Conservation (phyloP, 345 rosid genomes). For the Schrenkiella parvula region DNA sequence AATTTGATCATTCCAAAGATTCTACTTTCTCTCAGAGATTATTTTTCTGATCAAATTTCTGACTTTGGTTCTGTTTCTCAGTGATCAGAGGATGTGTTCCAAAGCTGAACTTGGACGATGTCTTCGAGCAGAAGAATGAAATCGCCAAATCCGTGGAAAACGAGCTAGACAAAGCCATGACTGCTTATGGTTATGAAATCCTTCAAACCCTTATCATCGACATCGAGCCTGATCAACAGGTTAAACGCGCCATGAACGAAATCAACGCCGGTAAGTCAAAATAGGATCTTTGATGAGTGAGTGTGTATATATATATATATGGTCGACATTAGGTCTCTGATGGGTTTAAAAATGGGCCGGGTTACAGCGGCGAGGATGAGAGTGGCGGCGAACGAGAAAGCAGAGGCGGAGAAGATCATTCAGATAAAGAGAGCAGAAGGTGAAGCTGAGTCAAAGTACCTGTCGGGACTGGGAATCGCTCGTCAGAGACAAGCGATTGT, state of each 20-base stretch:
- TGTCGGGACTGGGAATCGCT: slow-evolving; percentile 52
- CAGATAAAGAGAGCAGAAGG: slow-evolving; percentile 62
- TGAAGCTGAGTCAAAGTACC: slow-evolving; percentile 51
- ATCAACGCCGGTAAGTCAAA: slow-evolving; percentile 47
- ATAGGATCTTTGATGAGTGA: no score
- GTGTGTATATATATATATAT: no score
- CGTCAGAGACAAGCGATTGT: slow-evolving; percentile 57
- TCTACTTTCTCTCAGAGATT: no score
- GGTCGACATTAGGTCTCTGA: not conserved
- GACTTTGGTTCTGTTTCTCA: slow-evolving; percentile 8
- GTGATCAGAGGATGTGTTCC: slow-evolving; percentile 63
- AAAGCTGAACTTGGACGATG: slow-evolving; percentile 47
- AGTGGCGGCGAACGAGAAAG: slow-evolving; percentile 51
- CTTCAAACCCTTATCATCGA: slow-evolving; percentile 55
- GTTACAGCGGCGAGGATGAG: slow-evolving; percentile 52
- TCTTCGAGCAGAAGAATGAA: slow-evolving; percentile 57
- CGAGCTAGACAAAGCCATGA: slow-evolving; percentile 60
- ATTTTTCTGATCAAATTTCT: not conserved
- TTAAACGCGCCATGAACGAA: slow-evolving; percentile 58
- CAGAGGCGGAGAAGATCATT: slow-evolving; percentile 54
- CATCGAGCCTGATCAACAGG: slow-evolving; percentile 53
- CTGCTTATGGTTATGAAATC: slow-evolving; percentile 52
- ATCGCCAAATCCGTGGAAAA: slow-evolving; percentile 53
- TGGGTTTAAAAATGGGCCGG: not conserved
- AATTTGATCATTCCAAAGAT: no score